Conservation (phyloP, 2,329 filamentous ascomycete species). For the Bipolaris sorokiniana region DNA sequence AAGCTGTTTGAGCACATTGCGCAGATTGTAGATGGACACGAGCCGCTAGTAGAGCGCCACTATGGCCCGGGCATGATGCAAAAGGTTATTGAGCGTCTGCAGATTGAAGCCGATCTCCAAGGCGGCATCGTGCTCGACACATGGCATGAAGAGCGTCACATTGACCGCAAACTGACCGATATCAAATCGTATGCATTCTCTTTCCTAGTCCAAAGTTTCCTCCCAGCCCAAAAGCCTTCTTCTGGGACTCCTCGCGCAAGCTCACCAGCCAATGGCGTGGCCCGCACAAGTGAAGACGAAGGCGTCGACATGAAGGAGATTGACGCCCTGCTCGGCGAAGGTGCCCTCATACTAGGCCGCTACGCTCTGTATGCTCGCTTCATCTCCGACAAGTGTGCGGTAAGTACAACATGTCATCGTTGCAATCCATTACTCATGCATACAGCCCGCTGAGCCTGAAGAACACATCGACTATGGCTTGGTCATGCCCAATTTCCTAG, state of each 20-base stretch:
- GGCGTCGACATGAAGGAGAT: constrained; percentile 96
- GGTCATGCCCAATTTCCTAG: constrained; percentile 73
- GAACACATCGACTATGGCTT: constrained; percentile 62
- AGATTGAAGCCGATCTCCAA: constrained; percentile 94
- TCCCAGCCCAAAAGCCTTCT: constrained; percentile 70
- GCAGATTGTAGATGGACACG: constrained; percentile 92
- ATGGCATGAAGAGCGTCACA: constrained; percentile 86
- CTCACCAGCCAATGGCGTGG: constrained; percentile 69
- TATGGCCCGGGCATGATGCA: constrained; percentile 94
- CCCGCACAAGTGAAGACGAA: constrained; percentile 81
- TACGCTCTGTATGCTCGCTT: constrained; percentile 95
- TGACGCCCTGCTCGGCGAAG: constrained; percentile 84
- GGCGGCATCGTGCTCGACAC: constrained; percentile 95
- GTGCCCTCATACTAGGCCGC: constrained; percentile 86
- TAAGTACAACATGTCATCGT: constrained; percentile 54
- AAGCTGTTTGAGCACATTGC: constrained; percentile 97
- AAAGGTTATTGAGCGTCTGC: constrained; percentile 87
- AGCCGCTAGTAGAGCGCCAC: constrained; percentile 87
- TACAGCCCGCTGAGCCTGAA: constrained; percentile 51
- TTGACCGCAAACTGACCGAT: constrained; percentile 88
- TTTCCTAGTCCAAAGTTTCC: constrained; percentile 92
- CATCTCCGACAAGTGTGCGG: constrained; percentile 81
- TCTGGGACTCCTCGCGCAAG: constrained; percentile 71
- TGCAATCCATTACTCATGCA: constrained; percentile 20
- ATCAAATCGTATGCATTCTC: constrained; percentile 98